Base-by-base conservation (phyloP, 139 green algal species). In the Chlorella ohadii region DNA sequence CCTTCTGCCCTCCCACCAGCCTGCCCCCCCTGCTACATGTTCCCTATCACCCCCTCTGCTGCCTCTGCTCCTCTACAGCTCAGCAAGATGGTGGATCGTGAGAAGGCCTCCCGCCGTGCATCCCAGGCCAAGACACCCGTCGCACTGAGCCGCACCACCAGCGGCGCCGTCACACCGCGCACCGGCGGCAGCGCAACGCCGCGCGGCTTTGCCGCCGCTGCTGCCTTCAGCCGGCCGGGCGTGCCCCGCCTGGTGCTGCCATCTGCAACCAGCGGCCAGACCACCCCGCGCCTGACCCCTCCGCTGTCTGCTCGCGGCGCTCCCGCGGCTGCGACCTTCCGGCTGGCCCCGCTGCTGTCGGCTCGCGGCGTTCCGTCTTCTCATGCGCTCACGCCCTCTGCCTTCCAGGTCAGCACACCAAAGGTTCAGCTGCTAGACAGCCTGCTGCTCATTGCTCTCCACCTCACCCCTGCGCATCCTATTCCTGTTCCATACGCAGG, bases 61-160 rank as follows among this genome's bases (percentile, higher is more conserved):
- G n/a, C n/a, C n/a, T n/a, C n/a, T n/a, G n/a, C n/a, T 11, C 44
- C 44, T 55, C 44, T 13, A 22, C 51, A 59, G 36, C 59, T 82
- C 0, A 7, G 75, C 57, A 38, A 7, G 36, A 41, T 82, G 56
- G 76, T 82, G 57, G 76, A 82, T 38, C 34, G 76, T 0, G 76
- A 82, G 25, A 82, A 61, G 36, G 57, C 76, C 34, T 15, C 27
- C 17, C 76, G 76, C 76, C 56, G 76, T 19, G 19, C 33, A 59
- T 72, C 56, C 28, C 51, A 59, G 3, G 11, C 51, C 51, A 59
- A 59, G 51, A 59, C 51, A 13, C 51, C 51, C 15, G 51, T 59
- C 15, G 15, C 15, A 36, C 76, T 72, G 36, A 82, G 59, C 76
- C 76, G 57, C 38, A 67, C 39, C 7, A 11, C 25, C 76, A 72